Base-by-base conservation (phyloP, 2,329 filamentous ascomycete genomes). In the Chrysoporthe deuterocubensis region DNA sequence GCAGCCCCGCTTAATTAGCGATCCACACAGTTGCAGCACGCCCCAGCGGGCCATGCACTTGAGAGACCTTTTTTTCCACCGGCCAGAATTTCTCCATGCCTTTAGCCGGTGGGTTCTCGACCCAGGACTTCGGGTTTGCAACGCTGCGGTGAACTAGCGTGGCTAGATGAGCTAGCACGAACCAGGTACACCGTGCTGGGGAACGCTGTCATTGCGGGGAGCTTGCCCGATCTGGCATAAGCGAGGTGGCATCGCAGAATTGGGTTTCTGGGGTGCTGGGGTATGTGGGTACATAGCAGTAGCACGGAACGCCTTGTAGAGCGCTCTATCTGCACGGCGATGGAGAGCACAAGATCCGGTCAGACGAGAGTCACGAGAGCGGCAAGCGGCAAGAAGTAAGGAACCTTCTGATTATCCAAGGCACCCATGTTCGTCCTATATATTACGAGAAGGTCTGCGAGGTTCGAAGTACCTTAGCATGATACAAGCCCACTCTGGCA, bases 1-100 rank as follows among this genome's bases (percentile, higher is more conserved):
- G 11, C 50, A 21, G 7, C 50, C 50, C 50, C 50, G 50, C 50
- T 54, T 54, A 54, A 54, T 54, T 13, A 3, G 8, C 7, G 14
- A 54, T 54, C 50, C 50, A 54, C 40, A 42, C 3, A 9, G 26
- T 18, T 16, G 32, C 32, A 18, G 16, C 3, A 34, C 18, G 26
- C 32, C 37, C 54, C 57, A 26, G n/a, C 37, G n/a, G 40, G 37
- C 37, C 57, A 43, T 11, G 40, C 21, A n/a, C 34, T 42, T 16
- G 34, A 42, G 8, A 11, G 18, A 21, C 42, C 8, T 59, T 26
- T 43, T 58, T 59, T 59, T 59, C 57, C 57, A 43, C 57, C 57
- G 37, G 37, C 57, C 57, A 59, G 57, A 59, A 59, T 59, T 59
- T 26, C 14, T 59, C 57, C 57, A 32, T 43, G 57, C 40, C n/a